Evolutionary conservation across 2,329 filamentous ascomycete genomes (phyloP), one percentile per base, ranked within the genome.

Genomic region (Trichoderma sp.): DNA sequence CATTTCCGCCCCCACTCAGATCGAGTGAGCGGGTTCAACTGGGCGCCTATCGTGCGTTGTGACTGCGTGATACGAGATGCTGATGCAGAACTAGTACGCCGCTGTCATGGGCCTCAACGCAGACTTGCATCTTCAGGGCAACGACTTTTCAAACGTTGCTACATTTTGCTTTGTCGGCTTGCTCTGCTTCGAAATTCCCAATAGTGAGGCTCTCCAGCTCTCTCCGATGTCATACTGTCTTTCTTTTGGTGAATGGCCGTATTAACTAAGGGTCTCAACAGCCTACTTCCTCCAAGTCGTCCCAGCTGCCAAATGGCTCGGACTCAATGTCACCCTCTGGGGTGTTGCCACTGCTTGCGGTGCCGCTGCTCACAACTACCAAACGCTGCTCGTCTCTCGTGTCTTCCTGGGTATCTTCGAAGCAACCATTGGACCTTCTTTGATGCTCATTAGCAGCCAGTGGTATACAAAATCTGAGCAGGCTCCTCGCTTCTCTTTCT

Each of bases 141-240:
- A 92, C 76, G 87, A 93, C 66, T 93, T 92, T 80, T 89, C 89
- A 65, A 91, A 91, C 81, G 82, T 90, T 21, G 90, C 90, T 3
- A 91, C 90, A 0, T 88, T 89, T 33, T 89, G 93, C 78, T 93
- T 91, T 78, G 90, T 93, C 59, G 91, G 89, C 4, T 88, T 90
- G 72, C 82, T 91, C 1, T 85, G 88, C 76, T 90, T 89, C 35
- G 90, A 92, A 80, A 83, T 92, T 3, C 90, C 90, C 11, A 91
- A 91, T 75, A 89, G 89, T 89, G 79, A 76, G 83, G 81, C 27
- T 31, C 11, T 56, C 50, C 21, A 59, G 12, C 41, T 62, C n/a
- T 21, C 12, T 72, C 24, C 24, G 11, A 33, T 6, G 16, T 12
- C n/a, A 6, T 14, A 27, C 16, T 5, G 29, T 29, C 11, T 45